Percentiles rank a stretch among this genome's conserved stretches.
Evolutionary conservation across 768 basidiomycete genomes (phyloP).

Genomic region (Mycena belliarum): DNA sequence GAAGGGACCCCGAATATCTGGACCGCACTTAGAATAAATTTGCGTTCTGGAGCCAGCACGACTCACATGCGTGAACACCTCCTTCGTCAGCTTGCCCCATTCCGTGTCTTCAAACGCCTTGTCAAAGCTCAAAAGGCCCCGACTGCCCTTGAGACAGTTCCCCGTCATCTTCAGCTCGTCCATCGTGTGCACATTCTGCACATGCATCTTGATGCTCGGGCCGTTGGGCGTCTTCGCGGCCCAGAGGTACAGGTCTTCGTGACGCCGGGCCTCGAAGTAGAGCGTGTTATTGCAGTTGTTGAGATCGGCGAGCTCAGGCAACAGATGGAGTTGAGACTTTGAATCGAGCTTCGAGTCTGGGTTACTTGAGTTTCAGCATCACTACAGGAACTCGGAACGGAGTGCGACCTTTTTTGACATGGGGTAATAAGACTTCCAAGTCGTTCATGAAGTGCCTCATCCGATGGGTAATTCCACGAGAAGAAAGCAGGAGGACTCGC

Average conservation of each 20-base stretch:
- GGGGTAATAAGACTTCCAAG: constrained; percentile 84
- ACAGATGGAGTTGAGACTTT: constrained; percentile 87
- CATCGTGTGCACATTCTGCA: constrained; percentile 99
- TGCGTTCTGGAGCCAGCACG: background rate
- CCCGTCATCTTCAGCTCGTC: constrained; percentile 99
- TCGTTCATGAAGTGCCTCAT: constrained; percentile 99
- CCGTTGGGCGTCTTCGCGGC: constrained; percentile 96
- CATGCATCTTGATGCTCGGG: constrained; percentile 95
- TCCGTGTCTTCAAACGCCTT: constrained; percentile 85
- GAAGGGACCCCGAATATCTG: constrained; percentile 96
- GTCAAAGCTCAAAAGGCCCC: constrained; percentile 92
- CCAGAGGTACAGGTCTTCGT: constrained; percentile 97
- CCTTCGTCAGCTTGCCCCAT: constrained; percentile 86
- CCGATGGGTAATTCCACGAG: constrained; percentile 90
- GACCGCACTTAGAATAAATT: background rate
- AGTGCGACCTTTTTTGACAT: constrained; percentile 89
- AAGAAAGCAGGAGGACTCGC: constrained; percentile 88
- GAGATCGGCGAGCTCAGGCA: constrained; percentile 95
- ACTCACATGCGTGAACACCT: constrained; percentile 89
- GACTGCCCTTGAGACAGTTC: constrained; percentile 94
- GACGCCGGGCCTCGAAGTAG: constrained; percentile 94
- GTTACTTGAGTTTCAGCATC: constrained; percentile 1
- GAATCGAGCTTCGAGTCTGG: constrained; percentile 96
- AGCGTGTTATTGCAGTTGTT: constrained; percentile 97
- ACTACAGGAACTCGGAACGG: background rate